Conservation (phyloP, 169 alveolate genomes). For the Plasmodium chabaudi region DNA sequence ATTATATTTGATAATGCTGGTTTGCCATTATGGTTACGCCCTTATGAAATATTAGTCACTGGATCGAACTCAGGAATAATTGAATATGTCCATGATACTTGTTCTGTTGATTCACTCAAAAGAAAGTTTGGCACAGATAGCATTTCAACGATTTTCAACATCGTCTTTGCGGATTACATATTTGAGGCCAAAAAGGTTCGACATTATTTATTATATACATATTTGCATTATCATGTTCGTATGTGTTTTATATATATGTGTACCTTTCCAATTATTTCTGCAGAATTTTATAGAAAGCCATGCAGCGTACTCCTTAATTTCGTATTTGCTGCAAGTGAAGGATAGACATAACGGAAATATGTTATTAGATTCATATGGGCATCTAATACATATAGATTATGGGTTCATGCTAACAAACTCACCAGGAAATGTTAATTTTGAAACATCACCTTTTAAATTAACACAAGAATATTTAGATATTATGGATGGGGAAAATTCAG, state of each 20-base stretch:
- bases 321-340: slow-evolving; percentile 94
- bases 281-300: slow-evolving; percentile 94
- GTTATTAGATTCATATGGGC: slow-evolving; percentile 94
- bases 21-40: slow-evolving; percentile 93
- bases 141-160: slow-evolving; percentile 82
- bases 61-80: slow-evolving; percentile 95
- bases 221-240: slow-evolving; percentile 9
- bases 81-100: slow-evolving; percentile 85
- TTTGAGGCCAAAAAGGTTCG: slow-evolving; percentile 85
- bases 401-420: slow-evolving; percentile 96
- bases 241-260: not conserved
- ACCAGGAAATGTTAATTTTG: slow-evolving; percentile 97
- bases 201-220: not conserved
- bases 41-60: slow-evolving; percentile 95
- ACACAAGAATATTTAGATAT: slow-evolving; percentile 95
- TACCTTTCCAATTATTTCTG: not conserved
- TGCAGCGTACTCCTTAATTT: slow-evolving; percentile 96
- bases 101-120: slow-evolving; percentile 85
- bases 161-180: slow-evolving; percentile 79
- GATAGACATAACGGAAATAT: slow-evolving; percentile 98
- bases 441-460: slow-evolving; percentile 97
- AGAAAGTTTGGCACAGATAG: slow-evolving; percentile 83
- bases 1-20: slow-evolving; percentile 90
- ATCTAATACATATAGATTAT: slow-evolving; percentile 95
- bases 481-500: slow-evolving; percentile 94